These are phyloP conservation scores for Amanita brunnescens DNA, from an alignment of 768 basidiomycete species.

Conservation along the genomic window DNA sequence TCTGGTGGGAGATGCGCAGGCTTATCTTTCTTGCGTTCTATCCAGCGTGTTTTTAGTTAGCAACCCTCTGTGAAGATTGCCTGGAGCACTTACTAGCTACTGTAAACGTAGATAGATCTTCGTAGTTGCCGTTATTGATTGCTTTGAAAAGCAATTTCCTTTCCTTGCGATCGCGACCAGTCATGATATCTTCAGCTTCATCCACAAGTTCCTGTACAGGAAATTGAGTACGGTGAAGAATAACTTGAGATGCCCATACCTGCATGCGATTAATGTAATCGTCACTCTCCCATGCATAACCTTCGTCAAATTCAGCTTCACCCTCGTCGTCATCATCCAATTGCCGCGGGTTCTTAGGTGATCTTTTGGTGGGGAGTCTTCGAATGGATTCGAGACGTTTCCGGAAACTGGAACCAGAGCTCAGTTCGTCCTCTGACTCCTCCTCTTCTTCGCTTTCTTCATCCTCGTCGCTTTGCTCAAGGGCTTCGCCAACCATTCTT, in stretches of 20 bases:
- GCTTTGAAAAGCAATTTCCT: constrained; percentile 53
- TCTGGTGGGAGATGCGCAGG: constrained; percentile 43
- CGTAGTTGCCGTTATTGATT: constrained; percentile 47
- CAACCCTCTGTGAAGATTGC: not conserved
- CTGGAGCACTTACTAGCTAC: constrained; percentile 41
- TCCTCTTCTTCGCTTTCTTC: constrained; percentile 28
- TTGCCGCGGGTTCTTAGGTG: constrained; percentile 17
- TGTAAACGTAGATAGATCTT: constrained; percentile 29
- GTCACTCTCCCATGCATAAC: constrained; percentile 33
- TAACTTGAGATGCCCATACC: constrained; percentile 25
- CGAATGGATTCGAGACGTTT: constrained; percentile 33
- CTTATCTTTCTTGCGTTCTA: constrained; percentile 44
- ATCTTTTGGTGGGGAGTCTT: constrained; percentile 17
- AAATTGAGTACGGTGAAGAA: not conserved
- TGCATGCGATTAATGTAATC: constrained; percentile 45
- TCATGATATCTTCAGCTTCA: constrained; percentile 42
- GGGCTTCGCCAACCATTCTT: constrained; percentile 24
- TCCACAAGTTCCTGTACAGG: constrained; percentile 50
- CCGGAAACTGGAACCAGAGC: constrained; percentile 37
- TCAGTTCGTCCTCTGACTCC: constrained; percentile 28
- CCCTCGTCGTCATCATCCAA: constrained; percentile 23
- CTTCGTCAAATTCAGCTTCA: constrained; percentile 13
- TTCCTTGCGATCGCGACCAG: constrained; percentile 34
- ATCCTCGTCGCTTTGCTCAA: constrained; percentile 19
- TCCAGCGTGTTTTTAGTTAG: not conserved